These are phyloP conservation scores for Penicillium daleae DNA, from an alignment of 495 filamentous ascomycete genomes.

Conservation along the genomic window DNA sequence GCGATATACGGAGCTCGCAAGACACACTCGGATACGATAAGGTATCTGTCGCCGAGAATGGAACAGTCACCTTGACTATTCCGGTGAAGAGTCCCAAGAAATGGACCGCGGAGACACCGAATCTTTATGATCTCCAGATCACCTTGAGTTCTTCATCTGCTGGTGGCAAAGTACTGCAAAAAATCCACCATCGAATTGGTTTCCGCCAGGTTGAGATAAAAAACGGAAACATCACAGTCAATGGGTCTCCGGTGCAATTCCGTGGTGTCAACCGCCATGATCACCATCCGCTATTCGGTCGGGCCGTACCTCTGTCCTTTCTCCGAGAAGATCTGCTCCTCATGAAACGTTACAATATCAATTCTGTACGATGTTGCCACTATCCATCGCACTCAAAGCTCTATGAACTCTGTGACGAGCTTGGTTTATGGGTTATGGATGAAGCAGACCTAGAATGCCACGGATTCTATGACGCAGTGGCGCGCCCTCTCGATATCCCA, in stretches of 20 bases:
- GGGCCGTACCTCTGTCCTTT: constrained; percentile 61
- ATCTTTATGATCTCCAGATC: not conserved
- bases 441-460: constrained; percentile 75
- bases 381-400: not conserved
- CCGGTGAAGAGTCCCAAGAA: not conserved
- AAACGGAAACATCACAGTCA: not conserved
- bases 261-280: constrained; percentile 68
- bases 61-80: not conserved
- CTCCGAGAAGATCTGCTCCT: constrained; percentile 60
- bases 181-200: not conserved
- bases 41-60: not conserved
- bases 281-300: constrained; percentile 61
- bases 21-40: not conserved
- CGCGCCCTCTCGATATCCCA: constrained; percentile 49
- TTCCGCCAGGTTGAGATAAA: constrained; percentile 2
- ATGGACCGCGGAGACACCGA: not conserved
- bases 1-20: not conserved
- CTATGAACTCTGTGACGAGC: constrained; percentile 60
- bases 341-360: constrained; percentile 72
- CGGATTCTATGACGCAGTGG: constrained; percentile 60
- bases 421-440: constrained; percentile 72
- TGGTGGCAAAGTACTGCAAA: not conserved
- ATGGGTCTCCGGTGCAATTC: constrained; percentile 47
- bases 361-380: constrained; percentile 56
- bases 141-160: not conserved